Evolutionary conservation across 306 rosid genomes (phyloP), one percentile per base, ranked within the genome.

Genomic region (Rubus idaeus): DNA sequence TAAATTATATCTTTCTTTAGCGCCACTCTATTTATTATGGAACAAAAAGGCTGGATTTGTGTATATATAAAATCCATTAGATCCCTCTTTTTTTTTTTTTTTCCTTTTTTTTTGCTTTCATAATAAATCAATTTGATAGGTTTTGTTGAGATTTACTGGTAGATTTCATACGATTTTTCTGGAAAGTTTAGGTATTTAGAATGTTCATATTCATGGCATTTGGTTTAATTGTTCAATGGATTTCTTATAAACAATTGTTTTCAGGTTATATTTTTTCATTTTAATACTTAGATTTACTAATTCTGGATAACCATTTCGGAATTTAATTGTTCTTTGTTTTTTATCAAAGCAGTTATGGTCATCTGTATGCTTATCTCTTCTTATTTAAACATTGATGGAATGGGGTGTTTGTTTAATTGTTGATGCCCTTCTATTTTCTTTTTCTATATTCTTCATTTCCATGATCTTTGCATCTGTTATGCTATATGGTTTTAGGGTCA

Each of bases 401-500:
- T 47, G 60, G 60, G 4, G 5, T 41, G 16, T 70, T 21, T 16
- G 4, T 23, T 78, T 4, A 21, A 26, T 5, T 49, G 40, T 57
- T 47, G 51, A 49, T 49, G 47, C 26, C 12, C 0, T 49, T 55
- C 21, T 46, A 71, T 60, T 23, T 62, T 70, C 49, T n/a, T 62
- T 50, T 68, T 21, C 18, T 81, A 17, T 68, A 76, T 8, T 47
- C 73, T 55, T 23, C 17, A 11, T 41, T 83, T 75, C 76, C 51
- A 13, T 45, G 39, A 50, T 73, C 44, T 76, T 30, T 35, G 67
- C 65, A 79, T 73, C 72, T 5, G 68, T 46, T 68, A 74, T 73
- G 40, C 86, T 74, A 46, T 64, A 73, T 88, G 80, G 41, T 78
- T 85, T 65, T 72, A 92, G 99, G 99, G 97, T 76, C 99, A 95